Base-by-base conservation (phyloP, 1,139 yeast species). In the Scheffersomyces quercinus region DNA sequence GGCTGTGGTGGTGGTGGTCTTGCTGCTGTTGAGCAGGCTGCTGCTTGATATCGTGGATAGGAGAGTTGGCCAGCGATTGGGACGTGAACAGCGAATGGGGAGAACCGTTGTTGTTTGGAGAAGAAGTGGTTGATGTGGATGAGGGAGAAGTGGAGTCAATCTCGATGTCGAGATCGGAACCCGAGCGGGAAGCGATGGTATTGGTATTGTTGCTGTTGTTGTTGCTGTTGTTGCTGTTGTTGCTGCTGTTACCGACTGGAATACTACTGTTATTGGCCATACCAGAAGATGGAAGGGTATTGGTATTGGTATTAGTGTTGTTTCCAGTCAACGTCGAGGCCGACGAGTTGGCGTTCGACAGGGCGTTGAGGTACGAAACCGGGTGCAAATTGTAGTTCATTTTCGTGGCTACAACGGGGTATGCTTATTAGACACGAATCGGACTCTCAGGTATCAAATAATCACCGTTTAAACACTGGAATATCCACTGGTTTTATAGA, bases 311-410 rank as follows among this genome's bases (percentile, higher is more conserved):
- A 42, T 31, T 36, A 39, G 24, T 36, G 36, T 36, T 34, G 38
- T 29, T 41, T 34, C 13, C 39, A 43, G 31, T 35, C 37, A 34
- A 16, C 35, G 12, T 28, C 43, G 32, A 39, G 35, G 16, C 39
- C 31, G 30, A 39, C 34, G 20, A 36, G 37, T 41, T 47, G 40
- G 52, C 55, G 20, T 51, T 55, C 29, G 49, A 47, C 38, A 65
- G 62, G 28, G 77, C 77, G 56, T 73, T 73, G 42, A 73, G 65
- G 47, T 73, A 73, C 13, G 76, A 61, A 28, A 73, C 70, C 11
- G 79, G 79, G 48, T 73, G 79, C 45, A 73, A 60, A 51, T 72
- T 73, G 52, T 70, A 73, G 50, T 71, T 72, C 75, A 71, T 69
- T 31, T 34, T 47, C 26, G 26, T 20, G 26, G 26, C 8, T 20